phyloP scores from a whole-genome alignment of 768 basidiomycete genomes.

The Piloderma croceum region DNA sequence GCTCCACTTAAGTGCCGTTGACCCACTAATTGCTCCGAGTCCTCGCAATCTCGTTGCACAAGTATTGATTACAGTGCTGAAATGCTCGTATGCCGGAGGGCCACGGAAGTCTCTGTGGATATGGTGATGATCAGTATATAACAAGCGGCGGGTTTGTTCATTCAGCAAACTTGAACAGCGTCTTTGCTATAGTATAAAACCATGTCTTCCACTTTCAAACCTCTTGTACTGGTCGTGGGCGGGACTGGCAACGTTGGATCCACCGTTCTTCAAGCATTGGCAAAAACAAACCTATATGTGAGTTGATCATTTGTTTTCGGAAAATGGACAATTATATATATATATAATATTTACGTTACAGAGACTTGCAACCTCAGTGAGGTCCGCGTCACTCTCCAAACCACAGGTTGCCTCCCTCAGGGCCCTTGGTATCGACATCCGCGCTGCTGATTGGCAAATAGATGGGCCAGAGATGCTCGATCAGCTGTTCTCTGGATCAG shows the following conservation, averaged over 20 bases:
- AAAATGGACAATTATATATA: no score
- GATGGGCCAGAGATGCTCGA: slow-evolving; percentile 12
- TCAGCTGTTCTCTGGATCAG: slow-evolving; percentile 10
- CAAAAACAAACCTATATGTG: slow-evolving; percentile 14
- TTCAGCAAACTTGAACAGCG: no score
- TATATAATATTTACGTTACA: neutral
- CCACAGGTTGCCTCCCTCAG: slow-evolving; percentile 8
- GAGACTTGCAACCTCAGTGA: slow-evolving; percentile 10
- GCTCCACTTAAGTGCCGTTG: no score
- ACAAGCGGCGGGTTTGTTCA: no score
- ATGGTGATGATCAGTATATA: no score
- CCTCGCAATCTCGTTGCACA: no score
- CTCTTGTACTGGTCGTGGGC: slow-evolving; percentile 20
- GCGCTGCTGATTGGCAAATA: slow-evolving; percentile 7
- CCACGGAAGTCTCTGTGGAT: no score
- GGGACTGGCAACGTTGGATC: slow-evolving; percentile 16
- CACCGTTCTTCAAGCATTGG: slow-evolving; percentile 12
- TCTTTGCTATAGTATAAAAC: no score
- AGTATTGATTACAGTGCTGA: no score
- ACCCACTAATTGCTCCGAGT: no score
- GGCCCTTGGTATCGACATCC: slow-evolving; percentile 15
- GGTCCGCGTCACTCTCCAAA: slow-evolving; percentile 15
- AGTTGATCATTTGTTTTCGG: neutral
- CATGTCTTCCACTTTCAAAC: no score
- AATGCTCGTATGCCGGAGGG: no score